Base-by-base conservation (phyloP, 2,329 filamentous ascomycete genomes). In the Monosporascus sp. region DNA sequence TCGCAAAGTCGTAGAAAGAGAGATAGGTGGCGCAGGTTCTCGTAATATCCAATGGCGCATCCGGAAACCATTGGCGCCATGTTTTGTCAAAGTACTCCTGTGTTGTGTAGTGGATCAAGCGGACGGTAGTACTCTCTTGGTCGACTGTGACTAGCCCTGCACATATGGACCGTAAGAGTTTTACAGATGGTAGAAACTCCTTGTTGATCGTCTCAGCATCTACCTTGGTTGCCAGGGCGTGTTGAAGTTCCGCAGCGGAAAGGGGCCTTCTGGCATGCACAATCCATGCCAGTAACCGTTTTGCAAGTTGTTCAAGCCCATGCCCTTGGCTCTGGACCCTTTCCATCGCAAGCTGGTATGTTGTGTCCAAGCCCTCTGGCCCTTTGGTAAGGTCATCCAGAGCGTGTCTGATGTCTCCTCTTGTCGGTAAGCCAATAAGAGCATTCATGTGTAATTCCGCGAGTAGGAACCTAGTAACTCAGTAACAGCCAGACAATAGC, bases 31-130 rank as follows among this genome's bases (percentile, higher is more conserved):
- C 37, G 55, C 70, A 76, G 5, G 53, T 62, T 11, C 37, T 53
- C 2, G 60, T 50, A 17, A 75, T 63, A 5, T 68, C 31, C 0
- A 4, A 20, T 7, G 71, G 51, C 0, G 63, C 65, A 47, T 62
- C 38, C 2, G 63, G 63, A 49, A 76, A 68, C 62, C 68, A 71
- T 4, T 47, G 25, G 0, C 17, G 25, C 15, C 53, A 50, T 2
- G 56, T 69, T 18, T 55, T 46, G 39, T 71, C 63, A 48, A 77
- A 69, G 57, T 74, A 78, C 43, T 76, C 67, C 43, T 76, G 70
- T 1, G 73, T 65, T 0, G 75, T 77, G 53, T 73, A 74, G 53
- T 78, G 74, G 3, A 75, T 72, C 0, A 77, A 54, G 2, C 71
- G 66, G 24, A 77, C 60, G 17, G 69, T 61, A 11, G 61, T 49